Conservation (phyloP, 352 stramenopile genomes). For the Phytophthora nicotianae region DNA sequence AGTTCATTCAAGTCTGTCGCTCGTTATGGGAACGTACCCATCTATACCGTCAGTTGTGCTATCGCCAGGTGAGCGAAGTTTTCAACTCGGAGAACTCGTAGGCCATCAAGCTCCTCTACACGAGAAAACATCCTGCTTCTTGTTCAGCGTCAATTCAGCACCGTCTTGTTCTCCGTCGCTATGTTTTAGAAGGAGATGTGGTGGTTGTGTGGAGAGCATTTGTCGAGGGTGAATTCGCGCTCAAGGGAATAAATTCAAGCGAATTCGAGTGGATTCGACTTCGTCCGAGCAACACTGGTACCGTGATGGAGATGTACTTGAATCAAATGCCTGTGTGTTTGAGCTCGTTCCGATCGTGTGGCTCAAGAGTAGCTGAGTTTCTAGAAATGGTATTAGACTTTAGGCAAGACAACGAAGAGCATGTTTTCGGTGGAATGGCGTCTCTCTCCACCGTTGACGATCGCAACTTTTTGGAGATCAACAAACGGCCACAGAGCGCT, state of each 20-base stretch:
- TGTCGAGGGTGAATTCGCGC: not conserved
- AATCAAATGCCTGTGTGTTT: not conserved
- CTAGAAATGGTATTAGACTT: not conserved
- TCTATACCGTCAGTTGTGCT: not conserved
- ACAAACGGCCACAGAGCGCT: not conserved
- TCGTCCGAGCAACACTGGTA: not conserved
- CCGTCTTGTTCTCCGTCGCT: not conserved
- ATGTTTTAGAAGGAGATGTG: not conserved
- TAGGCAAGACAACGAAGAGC: not conserved
- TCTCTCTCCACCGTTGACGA: not conserved
- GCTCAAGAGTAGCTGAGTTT: not conserved
- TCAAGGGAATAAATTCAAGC: not conserved
- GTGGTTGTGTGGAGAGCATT: not conserved
- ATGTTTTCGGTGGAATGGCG: not conserved
- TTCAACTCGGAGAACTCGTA: not conserved
- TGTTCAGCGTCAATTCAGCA: not conserved
- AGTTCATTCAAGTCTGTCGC: not conserved
- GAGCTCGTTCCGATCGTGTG: not conserved
- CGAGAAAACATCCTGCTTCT: not conserved
- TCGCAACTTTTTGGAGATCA: not conserved
- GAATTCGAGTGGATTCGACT: not conserved
- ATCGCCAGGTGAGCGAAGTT: not conserved
- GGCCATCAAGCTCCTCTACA: not conserved
- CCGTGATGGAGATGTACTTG: not conserved
- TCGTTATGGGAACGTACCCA: not conserved